Evolutionary conservation across 1,284 basidiomycete species (phyloP), one percentile per base, ranked within the genome.

Genomic region (Athelia psychrophila): DNA sequence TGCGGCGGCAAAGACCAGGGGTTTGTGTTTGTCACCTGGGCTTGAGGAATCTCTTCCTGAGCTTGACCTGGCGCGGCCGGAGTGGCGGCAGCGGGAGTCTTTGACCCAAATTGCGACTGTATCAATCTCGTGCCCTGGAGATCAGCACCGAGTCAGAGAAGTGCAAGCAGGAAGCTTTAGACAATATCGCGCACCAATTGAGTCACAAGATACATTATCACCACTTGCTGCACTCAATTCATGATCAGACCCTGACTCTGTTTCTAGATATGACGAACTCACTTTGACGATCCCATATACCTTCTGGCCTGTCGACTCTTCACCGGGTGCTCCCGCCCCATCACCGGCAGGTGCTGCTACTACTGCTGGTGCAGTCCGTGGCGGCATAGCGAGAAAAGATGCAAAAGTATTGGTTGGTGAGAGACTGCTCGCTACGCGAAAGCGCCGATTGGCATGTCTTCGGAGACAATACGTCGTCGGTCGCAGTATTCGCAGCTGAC

Each of bases 141-240:
- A 8, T 6, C 9, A 72, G 8, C 70, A 80, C 83, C 50, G 18
- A 13, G 27, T 30, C 20, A 22, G 18, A 56, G 22, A 51, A 49
- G 46, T 27, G 49, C 5, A 38, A 36, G 47, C 38, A 54, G 44
- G 25, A 44, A 35, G 9, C 35, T 12, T 22, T 33, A 51, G 48
- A 19, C 15, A 51, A 27, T 16, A 27, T 22, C 32, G 68, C 80
- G 51, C 59, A 86, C 87, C 80, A 35, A 87, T 60, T 88, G 84
- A 42, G 81, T 76, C 36, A 87, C 60, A 20, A 75, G 75, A 72
- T 78, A 88, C 52, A 84, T 68, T 49, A 89, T 56, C 44, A 89
- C 67, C 18, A 81, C 64, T 88, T 88, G 86, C 86, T 89, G 51
- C n/a, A 30, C 27, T 30, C 27, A 42, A 8, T 42, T n/a, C 38